phyloP scores from a whole-genome alignment of 305 asterid genomes.

The Fraxinus greggii region DNA sequence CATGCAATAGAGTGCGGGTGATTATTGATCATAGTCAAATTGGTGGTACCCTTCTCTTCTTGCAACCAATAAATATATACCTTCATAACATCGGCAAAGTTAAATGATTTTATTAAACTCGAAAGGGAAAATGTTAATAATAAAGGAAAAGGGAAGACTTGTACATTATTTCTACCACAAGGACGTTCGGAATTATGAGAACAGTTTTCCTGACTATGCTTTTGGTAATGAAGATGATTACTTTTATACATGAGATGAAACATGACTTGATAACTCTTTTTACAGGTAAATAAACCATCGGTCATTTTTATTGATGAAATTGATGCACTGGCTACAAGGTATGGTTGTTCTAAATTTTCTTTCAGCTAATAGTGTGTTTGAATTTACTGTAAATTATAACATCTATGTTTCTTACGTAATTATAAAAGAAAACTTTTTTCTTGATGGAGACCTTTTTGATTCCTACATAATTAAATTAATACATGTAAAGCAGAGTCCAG shows the following conservation, averaged over 20 bases:
- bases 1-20: background rate
- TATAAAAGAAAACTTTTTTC: background rate
- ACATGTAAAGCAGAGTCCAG: background rate
- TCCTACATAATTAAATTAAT: background rate
- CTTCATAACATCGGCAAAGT: background rate
- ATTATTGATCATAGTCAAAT: background rate
- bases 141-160: background rate
- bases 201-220: background rate
- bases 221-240: background rate
- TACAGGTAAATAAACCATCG: slow-evolving; percentile 89
- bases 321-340: slow-evolving; percentile 99
- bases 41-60: background rate
- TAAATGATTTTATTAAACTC: background rate
- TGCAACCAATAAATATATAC: background rate
- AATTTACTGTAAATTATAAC: background rate
- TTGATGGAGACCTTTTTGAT: background rate
- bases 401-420: background rate
- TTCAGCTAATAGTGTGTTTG: background rate
- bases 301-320: slow-evolving; percentile 97
- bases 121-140: background rate
- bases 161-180: background rate
- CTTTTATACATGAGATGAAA: slow-evolving; percentile 7
- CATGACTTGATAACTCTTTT: slow-evolving; percentile 25
- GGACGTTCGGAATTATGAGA: background rate
- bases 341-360: slow-evolving; percentile 28